Evolutionary conservation across 345 rosid species (phyloP).

Genomic region (Ceriops tagal): DNA sequence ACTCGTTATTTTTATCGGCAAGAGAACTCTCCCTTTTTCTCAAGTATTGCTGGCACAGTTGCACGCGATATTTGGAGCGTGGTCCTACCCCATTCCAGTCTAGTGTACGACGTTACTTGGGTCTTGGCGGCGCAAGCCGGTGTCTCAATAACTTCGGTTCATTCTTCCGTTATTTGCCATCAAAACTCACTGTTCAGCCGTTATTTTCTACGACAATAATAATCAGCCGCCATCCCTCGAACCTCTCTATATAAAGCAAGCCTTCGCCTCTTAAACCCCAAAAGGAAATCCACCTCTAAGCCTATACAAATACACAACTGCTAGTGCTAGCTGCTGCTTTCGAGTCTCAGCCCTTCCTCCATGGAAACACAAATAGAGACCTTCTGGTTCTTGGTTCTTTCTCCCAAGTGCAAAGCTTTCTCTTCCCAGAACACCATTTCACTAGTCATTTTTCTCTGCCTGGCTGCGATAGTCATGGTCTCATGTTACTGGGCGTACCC

Average conservation of each 20-base stretch:
- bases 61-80: too few species aligned
- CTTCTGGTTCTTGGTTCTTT: conserved; percentile 37
- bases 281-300: conserved; percentile 26
- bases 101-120: background rate
- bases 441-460: conserved; percentile 17
- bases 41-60: too few species aligned
- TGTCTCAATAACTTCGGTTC: background rate
- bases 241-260: conserved; percentile 31
- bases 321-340: background rate
- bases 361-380: conserved; percentile 39
- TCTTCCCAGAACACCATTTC: conserved; percentile 22
- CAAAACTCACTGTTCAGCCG: background rate
- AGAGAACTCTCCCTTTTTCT: too few species aligned
- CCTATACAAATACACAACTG: background rate
- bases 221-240: background rate
- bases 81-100: background rate
- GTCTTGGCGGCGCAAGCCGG: conserved; percentile 13
- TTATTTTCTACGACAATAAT: background rate
- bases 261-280: conserved; percentile 32
- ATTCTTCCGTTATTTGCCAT: conserved; percentile 1
- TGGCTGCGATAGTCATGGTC: conserved; percentile 29
- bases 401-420: conserved; percentile 29
- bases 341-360: background rate
- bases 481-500: conserved; percentile 37
- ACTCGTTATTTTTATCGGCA: too few species aligned